These are phyloP conservation scores for Ganoderma meredithae DNA, from an alignment of 1,284 basidiomycete genomes.

Conservation along the genomic window DNA sequence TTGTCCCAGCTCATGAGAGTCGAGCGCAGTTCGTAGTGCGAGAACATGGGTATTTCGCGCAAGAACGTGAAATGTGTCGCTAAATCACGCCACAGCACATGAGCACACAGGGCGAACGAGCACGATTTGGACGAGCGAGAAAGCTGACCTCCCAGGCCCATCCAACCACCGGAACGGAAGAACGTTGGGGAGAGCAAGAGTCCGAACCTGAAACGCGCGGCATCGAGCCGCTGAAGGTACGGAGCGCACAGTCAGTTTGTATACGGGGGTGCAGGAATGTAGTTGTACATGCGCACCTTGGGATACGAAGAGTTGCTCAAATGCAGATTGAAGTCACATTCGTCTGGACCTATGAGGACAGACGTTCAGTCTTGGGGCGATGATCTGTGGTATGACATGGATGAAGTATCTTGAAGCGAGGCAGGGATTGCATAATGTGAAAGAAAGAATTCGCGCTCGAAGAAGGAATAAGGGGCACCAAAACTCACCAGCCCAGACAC, in stretches of 20 bases:
- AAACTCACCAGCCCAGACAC: constrained; percentile 63
- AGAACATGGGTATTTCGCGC: constrained; percentile 80
- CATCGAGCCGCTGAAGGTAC: constrained; percentile 55
- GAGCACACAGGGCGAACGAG: not conserved
- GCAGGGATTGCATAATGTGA: not conserved
- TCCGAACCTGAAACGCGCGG: constrained; percentile 54
- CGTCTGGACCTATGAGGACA: constrained; percentile 62
- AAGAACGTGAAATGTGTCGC: constrained; percentile 80
- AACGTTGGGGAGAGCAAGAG: constrained; percentile 67
- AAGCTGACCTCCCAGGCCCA: constrained; percentile 70
- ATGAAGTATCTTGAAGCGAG: not conserved
- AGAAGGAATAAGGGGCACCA: not conserved
- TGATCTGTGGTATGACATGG: too few species aligned
- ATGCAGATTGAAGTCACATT: constrained; percentile 75
- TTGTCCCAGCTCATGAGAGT: constrained; percentile 78
- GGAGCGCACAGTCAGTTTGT: not conserved
- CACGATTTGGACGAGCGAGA: not conserved
- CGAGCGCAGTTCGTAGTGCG: constrained; percentile 75
- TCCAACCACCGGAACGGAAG: constrained; percentile 70
- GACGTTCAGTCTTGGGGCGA: not conserved
- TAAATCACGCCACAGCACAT: constrained; percentile 33
- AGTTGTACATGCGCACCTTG: constrained; percentile 52
- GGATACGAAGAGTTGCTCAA: constrained; percentile 82
- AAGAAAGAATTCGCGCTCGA: not conserved
- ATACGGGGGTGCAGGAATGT: not conserved